phyloP scores from a whole-genome alignment of 139 green algal species.

The Chlamydomonas eustigma region DNA sequence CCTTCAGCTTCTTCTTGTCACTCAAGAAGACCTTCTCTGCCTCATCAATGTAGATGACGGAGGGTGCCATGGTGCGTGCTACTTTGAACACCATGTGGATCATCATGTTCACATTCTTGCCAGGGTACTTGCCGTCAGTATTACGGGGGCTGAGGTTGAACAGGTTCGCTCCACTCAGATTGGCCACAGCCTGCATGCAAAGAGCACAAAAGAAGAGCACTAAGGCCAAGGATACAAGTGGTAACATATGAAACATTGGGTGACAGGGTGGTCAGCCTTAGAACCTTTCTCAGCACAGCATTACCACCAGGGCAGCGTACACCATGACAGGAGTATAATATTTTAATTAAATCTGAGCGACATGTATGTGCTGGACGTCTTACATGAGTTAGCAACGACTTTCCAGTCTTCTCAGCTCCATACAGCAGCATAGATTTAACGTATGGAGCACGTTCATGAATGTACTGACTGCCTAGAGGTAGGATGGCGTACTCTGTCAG shows the following conservation, averaged over 20 bases:
- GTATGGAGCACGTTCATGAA: slow-evolving; percentile 58
- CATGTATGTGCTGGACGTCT: too few species aligned
- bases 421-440: slow-evolving; percentile 77
- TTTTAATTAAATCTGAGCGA: too few species aligned
- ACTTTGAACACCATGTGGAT: slow-evolving; percentile 87
- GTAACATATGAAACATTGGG: too few species aligned
- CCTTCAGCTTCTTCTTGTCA: slow-evolving; percentile 80
- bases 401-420: slow-evolving; percentile 69
- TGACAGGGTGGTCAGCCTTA: too few species aligned
- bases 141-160: slow-evolving; percentile 81
- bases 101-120: slow-evolving; percentile 79
- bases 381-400: slow-evolving; percentile 74
- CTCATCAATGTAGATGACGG: slow-evolving; percentile 87
- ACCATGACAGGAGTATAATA: too few species aligned
- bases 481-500: slow-evolving; percentile 79
- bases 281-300: too few species aligned
- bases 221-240: too few species aligned
- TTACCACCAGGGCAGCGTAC: too few species aligned
- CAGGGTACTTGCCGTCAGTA: slow-evolving; percentile 78
- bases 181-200: slow-evolving; percentile 40
- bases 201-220: neutral
- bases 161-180: slow-evolving; percentile 65
- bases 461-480: slow-evolving; percentile 62
- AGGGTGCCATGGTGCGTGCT: slow-evolving; percentile 70
- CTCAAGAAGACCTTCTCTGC: slow-evolving; percentile 86